Evolutionary conservation across 164 flowering plant genomes (phyloP), one percentile per base, ranked within the genome.

Genomic region (Tinospora cordifolia): DNA sequence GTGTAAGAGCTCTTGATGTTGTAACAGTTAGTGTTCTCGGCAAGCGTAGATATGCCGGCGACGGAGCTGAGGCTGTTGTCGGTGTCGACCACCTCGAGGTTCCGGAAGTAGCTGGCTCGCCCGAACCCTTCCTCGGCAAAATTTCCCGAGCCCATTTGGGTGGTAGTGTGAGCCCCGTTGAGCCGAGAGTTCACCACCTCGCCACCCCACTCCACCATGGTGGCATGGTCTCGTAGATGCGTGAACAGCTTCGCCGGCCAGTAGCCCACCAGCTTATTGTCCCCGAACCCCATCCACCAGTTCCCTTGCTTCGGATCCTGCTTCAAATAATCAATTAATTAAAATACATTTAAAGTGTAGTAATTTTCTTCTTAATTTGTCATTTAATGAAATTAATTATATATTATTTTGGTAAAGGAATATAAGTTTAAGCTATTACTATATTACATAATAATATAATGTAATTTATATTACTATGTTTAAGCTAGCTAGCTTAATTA

Each of bases 11-110:
- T 92, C 79, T 83, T 78, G 71, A 95, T 91, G 78, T 90, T 70
- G 78, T 92, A 95, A 70, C 99, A 95, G 58, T 92, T 88, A 38
- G 94, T 84, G 77, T 95, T 84, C 84, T 94, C 97, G 3, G 99
- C 93, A 6, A 94, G 75, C 15, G 82, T 88, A 36, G 89, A 84
- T 25, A 95, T 79, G 59, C 73, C 81, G 21, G 76, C 83, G 41
- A 74, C 90, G 0, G 97, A 70, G 78, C 78, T 87, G 8, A 95
- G 85, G 77, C 89, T 88, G 79, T 95, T 95, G 70, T 95, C 99
- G 0, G 91, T 66, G 66, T 95, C 99, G 25, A 95, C 98, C 6
- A 92, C 51, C 80, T 92, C 92, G 0, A 95, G 82, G 83, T 92
- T 91, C n/a, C 97, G 79, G 72, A 95, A 87, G 72, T 95, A 92